These are phyloP conservation scores for Clarkia xantiana DNA, from an alignment of 345 rosid species.

Conservation along the genomic window DNA sequence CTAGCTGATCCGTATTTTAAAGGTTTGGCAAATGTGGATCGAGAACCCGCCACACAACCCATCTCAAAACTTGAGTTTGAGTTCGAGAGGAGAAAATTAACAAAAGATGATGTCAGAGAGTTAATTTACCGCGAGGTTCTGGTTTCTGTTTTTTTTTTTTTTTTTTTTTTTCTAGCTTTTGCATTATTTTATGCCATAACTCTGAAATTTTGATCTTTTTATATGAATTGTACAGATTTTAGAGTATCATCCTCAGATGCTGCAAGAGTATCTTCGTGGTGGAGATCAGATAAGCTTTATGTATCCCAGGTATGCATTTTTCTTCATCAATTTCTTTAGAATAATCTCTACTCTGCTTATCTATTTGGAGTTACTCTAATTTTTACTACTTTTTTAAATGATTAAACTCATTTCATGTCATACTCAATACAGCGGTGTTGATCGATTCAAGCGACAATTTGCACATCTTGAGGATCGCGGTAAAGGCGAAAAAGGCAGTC, in stretches of 20 bases:
- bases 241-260: slow-evolving; percentile 97
- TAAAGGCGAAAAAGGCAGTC: slow-evolving; percentile 67
- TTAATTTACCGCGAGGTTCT: slow-evolving; percentile 82
- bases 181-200: too few species aligned
- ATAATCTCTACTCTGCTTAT: neutral
- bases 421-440: slow-evolving; percentile 61
- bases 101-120: slow-evolving; percentile 94
- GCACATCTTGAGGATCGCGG: slow-evolving; percentile 94
- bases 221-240: slow-evolving; percentile 46
- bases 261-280: slow-evolving; percentile 82
- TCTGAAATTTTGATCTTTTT: neutral
- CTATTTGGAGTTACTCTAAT: neutral
- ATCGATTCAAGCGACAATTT: slow-evolving; percentile 95
- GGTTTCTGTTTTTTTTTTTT: neutral
- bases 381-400: too few species aligned
- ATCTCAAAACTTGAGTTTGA: slow-evolving; percentile 97
- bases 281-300: slow-evolving; percentile 94
- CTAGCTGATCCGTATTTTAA: slow-evolving; percentile 79
- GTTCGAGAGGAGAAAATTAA: slow-evolving; percentile 87
- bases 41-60: slow-evolving; percentile 81
- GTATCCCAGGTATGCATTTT: slow-evolving; percentile 67
- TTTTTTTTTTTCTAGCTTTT: neutral
- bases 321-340: neutral
- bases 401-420: neutral
- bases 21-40: slow-evolving; percentile 74